Base-by-base conservation (phyloP, 2,329 filamentous ascomycete genomes). In the Teratosphaeria nubilosa region DNA sequence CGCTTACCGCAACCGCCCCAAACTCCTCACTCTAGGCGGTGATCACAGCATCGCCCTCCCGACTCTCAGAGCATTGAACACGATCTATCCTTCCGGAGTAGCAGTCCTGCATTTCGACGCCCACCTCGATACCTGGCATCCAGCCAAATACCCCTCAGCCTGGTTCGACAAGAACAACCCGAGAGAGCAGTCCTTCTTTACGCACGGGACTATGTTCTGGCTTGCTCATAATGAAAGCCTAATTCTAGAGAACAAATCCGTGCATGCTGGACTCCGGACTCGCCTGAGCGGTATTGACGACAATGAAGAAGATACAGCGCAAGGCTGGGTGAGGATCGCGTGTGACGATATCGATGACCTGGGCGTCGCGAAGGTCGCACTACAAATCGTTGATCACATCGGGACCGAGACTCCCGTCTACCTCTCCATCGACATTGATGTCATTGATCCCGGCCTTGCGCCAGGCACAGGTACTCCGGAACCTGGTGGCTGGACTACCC, bases 141-240 rank as follows among this genome's bases (percentile, higher is more conserved):
- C 90, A 1, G 82, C 79, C 25, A 86, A 89, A 65, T 95, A 95
- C 73, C 88, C 89, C 0, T 85, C 82, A 16, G 84, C 85, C 57
- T 96, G 91, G 91, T 70, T 79, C 13, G 75, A 79, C 58, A 65
- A 70, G 1, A 68, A 72, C 20, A 73, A 78, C 56, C 73, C 77
- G 6, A 81, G 80, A 2, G 80, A 83, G 60, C 87, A 90, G 71
- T 81, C 83, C 1, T 82, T 86, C 65, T 94, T 95, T 76, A 95
- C 86, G 68, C 91, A 96, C 73, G 91, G 91, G 4, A 89, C 84
- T 64, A 94, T 95, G 85, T 95, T 95, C 79, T 92, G 90, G 87
- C 82, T 92, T 64, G 91, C 91, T 5, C 85, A 86, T 54, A 84
- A 85, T 31, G 91, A 95, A 72, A 89, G 88, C 0, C 76, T 96